Percentiles rank a stretch among this genome's conserved stretches.
Evolutionary conservation across 768 basidiomycete genomes (phyloP).

Genomic region (Royoungia palumana): DNA sequence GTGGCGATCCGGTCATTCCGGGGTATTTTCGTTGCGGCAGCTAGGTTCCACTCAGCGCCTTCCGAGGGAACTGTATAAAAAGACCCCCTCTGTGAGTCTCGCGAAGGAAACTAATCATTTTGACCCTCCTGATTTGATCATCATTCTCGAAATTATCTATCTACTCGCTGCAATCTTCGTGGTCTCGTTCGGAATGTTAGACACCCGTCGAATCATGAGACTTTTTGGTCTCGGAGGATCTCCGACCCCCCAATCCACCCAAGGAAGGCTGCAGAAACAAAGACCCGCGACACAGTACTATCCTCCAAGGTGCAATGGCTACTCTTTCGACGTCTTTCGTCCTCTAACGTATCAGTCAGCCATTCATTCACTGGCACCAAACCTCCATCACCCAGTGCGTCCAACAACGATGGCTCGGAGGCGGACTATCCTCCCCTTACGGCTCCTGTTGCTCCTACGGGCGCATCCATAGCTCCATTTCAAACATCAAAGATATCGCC

Average conservation of each 20-base stretch:
- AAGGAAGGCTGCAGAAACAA: constrained; percentile 15
- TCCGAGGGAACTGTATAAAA: constrained; percentile 24
- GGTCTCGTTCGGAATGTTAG: constrained; percentile 30
- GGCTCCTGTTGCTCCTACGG: constrained; percentile 27
- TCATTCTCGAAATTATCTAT: constrained; percentile 27
- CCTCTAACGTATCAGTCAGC: constrained; percentile 6
- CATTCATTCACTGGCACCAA: constrained; percentile 17
- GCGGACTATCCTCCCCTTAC: constrained; percentile 32
- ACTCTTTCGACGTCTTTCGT: neutral
- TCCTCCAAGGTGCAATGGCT: constrained; percentile 15
- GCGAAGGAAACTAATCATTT: constrained; percentile 11
- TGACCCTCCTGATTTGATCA: constrained; percentile 12
- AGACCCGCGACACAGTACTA: constrained; percentile 25
- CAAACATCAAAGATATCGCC: constrained; percentile 29
- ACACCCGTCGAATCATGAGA: constrained; percentile 32
- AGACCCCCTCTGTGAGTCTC: constrained; percentile 10
- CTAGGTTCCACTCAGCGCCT: constrained; percentile 26
- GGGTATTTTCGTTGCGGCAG: constrained; percentile 12
- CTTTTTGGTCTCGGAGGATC: constrained; percentile 30
- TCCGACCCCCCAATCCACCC: constrained; percentile 22
- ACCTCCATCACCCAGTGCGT: constrained; percentile 5
- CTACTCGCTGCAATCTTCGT: constrained; percentile 18
- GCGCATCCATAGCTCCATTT: constrained; percentile 31
- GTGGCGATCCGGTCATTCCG: constrained; percentile 18
- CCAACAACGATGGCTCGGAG: constrained; percentile 8